Evolutionary conservation across 140 eudicot species (phyloP).

Genomic region (Flaveria floridana): DNA sequence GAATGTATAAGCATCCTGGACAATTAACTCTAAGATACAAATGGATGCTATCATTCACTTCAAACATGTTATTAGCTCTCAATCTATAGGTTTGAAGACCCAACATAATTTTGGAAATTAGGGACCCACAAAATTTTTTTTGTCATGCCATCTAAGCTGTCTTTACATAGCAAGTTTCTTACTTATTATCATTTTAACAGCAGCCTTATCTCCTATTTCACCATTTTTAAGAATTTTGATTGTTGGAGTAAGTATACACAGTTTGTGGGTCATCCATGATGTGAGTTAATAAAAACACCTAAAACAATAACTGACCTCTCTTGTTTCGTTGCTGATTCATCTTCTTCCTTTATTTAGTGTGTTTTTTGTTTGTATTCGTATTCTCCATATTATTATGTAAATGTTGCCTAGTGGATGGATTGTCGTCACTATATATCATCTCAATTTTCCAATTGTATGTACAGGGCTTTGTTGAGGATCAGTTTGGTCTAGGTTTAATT

Average conservation of each 20-base stretch:
- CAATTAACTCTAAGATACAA: background rate
- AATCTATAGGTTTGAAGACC: constrained; percentile 10
- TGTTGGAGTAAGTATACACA: background rate
- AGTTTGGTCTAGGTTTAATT: constrained; percentile 91
- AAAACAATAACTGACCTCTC: background rate
- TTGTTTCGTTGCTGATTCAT: background rate
- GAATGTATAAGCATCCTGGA: background rate
- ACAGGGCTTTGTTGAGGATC: constrained; percentile 99
- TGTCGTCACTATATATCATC: background rate
- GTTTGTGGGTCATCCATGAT: background rate
- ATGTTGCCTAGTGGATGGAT: constrained; percentile 11
- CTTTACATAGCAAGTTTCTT: too few species aligned
- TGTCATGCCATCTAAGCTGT: too few species aligned
- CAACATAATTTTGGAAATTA: background rate
- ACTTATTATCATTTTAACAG: too few species aligned
- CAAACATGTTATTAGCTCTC: background rate
- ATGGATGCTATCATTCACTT: constrained; percentile 4
- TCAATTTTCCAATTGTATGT: constrained; percentile 17
- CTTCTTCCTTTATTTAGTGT: background rate
- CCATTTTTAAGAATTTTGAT: constrained; percentile 12
- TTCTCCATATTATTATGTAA: background rate
- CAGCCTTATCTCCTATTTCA: background rate
- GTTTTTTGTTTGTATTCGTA: background rate
- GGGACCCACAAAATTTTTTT: too few species aligned
- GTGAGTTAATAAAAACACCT: background rate